These are phyloP conservation scores for Daedaleopsis nitida DNA, from an alignment of 768 basidiomycete genomes.

Conservation along the genomic window DNA sequence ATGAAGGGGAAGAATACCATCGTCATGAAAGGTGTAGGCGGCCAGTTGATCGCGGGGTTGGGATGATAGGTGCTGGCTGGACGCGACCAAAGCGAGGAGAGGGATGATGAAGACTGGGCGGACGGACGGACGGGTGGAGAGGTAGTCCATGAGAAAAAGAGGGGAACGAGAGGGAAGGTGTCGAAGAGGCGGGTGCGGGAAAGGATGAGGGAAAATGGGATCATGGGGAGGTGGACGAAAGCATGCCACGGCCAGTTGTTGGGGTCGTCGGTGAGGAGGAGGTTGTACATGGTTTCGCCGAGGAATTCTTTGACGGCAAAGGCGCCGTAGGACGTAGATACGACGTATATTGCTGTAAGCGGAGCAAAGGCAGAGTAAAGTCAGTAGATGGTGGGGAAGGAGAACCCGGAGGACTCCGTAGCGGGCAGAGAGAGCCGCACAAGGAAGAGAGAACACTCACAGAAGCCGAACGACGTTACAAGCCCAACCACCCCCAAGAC, in stretches of 20 bases:
- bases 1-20: conserved; percentile 32
- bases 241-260: conserved; percentile 77
- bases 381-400: not conserved
- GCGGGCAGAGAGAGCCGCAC: too few relatives aligned
- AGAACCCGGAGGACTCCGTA: too few relatives aligned
- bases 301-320: conserved; percentile 71
- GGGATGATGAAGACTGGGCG: conserved; percentile 15
- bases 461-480: conserved; percentile 58
- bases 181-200: conserved; percentile 44
- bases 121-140: conserved; percentile 23
- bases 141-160: conserved; percentile 35
- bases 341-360: conserved; percentile 45
- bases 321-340: conserved; percentile 69
- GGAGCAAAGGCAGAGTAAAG: not conserved
- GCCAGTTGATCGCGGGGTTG: conserved; percentile 32
- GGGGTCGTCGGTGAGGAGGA: conserved; percentile 68
- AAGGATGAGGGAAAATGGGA: conserved; percentile 68
- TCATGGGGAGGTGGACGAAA: conserved; percentile 71
- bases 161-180: conserved; percentile 31
- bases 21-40: conserved; percentile 35
- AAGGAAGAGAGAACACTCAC: conserved; percentile 40
- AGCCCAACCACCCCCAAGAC: conserved; percentile 51
- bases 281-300: conserved; percentile 58
- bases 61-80: not conserved
- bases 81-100: conserved; percentile 27